Percentiles rank a stretch among this genome's conserved stretches.
phyloP scores from a whole-genome alignment of 768 basidiomycete species.

The Leccinum boreale region DNA sequence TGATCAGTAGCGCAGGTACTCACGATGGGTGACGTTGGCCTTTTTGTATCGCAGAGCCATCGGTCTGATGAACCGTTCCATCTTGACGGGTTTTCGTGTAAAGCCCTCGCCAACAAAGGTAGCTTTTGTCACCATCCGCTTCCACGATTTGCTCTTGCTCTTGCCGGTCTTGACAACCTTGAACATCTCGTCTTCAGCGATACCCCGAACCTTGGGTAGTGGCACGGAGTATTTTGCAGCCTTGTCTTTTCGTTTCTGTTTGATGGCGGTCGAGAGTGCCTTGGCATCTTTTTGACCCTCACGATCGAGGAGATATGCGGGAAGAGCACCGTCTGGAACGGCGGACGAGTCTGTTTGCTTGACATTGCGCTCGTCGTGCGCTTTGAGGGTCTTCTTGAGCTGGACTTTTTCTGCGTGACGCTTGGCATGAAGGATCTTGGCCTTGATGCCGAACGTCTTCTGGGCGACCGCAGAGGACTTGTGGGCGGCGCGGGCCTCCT shows the following conservation, averaged over 20 bases:
- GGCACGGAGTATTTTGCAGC: constrained; percentile 98
- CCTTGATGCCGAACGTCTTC: constrained; percentile 94
- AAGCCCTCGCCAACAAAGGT: constrained; percentile 99
- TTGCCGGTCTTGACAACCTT: constrained; percentile 98
- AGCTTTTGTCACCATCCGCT: constrained; percentile 98
- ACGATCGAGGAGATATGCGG: constrained; percentile 93
- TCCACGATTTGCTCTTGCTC: constrained; percentile 95
- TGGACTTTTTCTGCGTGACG: constrained; percentile 97
- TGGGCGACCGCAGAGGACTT: constrained; percentile 81
- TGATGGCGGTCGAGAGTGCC: constrained; percentile 91
- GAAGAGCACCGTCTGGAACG: constrained; percentile 86
- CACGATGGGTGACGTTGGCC: constrained; percentile 98
- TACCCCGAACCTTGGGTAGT: constrained; percentile 93
- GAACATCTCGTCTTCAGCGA: constrained; percentile 99
- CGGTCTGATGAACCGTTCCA: constrained; percentile 96
- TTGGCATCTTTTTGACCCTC: constrained; percentile 99
- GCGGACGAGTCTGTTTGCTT: constrained; percentile 86
- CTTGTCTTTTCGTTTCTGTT: constrained; percentile 98
- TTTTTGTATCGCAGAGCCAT: constrained; percentile 98
- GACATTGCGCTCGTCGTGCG: constrained; percentile 97
- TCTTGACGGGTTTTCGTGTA: constrained; percentile 97
- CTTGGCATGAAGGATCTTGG: constrained; percentile 95
- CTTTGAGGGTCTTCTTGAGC: constrained; percentile 99
- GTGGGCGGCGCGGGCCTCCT: constrained; percentile 75
- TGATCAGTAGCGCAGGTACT: constrained; percentile 21